These are phyloP conservation scores for Chamaecyparis obtusa DNA, from an alignment of 75 land plant genomes.

Conservation along the genomic window DNA sequence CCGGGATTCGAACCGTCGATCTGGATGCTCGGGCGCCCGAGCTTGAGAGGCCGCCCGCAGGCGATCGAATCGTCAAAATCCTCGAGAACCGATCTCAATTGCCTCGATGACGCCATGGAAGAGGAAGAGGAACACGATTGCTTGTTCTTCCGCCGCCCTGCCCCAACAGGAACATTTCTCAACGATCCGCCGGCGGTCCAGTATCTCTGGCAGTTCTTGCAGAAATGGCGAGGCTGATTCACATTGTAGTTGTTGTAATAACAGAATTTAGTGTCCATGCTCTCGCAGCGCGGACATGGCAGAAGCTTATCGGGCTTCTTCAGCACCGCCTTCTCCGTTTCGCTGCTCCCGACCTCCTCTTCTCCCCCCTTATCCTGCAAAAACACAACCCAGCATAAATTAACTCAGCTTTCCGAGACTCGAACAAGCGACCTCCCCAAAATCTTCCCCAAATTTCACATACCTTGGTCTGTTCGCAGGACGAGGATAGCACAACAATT, in stretches of 20 bases:
- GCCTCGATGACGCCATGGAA: not conserved
- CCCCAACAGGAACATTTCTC: slow-evolving; percentile 74
- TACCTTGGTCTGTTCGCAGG: not conserved
- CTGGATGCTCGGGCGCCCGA: not conserved
- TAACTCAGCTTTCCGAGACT: no score
- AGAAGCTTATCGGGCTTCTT: slow-evolving; percentile 10
- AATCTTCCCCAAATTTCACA: not conserved
- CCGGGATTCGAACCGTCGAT: not conserved
- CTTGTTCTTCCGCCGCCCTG: slow-evolving; percentile 73
- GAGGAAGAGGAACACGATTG: not conserved
- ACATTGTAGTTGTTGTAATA: slow-evolving; percentile 68
- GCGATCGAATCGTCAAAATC: not conserved
- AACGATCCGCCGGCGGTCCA: slow-evolving; percentile 82
- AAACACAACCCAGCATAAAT: not conserved
- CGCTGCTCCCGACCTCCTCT: not conserved
- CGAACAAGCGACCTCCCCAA: not conserved
- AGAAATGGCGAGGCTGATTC: slow-evolving; percentile 77
- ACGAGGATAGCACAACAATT: not conserved
- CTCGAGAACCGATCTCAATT: slow-evolving; percentile 1
- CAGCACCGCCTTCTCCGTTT: slow-evolving; percentile 6
- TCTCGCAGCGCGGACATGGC: slow-evolving; percentile 36
- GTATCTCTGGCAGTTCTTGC: slow-evolving; percentile 72
- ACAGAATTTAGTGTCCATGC: slow-evolving; percentile 65
- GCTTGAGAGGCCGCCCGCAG: not conserved
- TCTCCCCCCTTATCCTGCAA: slow-evolving; percentile 1